Base-by-base conservation (phyloP, 257 asterid genomes). In the Fraxinus quadrangulata region DNA sequence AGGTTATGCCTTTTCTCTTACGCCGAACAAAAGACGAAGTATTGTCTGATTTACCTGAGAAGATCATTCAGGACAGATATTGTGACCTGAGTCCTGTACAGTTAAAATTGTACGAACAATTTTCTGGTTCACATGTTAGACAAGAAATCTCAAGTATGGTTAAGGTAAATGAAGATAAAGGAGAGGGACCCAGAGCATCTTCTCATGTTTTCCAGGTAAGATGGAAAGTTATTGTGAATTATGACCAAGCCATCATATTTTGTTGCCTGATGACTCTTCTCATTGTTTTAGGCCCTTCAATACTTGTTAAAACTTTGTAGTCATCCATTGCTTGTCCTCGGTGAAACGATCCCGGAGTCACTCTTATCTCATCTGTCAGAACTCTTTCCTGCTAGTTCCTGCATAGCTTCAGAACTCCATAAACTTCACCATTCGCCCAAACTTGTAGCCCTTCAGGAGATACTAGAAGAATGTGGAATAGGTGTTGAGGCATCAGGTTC, bases 1-100 rank as follows among this genome's bases (percentile, higher is more conserved):
- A 96, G 99, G 99, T 89, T 67, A 96, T 96, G 98, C 98, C 99
- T 73, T 96, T 96, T 86, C 97, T 96, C 77, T 89, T 96, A 74
- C 98, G 99, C 75, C 98, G 98, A 75, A 96, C 99, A 61, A 96
- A 96, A 87, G 95, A 84, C 77, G 97, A 96, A 90, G 99, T 96
- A 70, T 84, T 96, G 84, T 92, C 99, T 75, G 99, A 96, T 93
- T 87, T 96, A 73, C 99, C 98, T 0, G 98, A 90, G 86, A 96
- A 96, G 86, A 96, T 96, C 54, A 93, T 96, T 83, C 99, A 96
- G 90, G 99, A 96, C 83, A 90, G 99, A 86, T 96, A 88, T 86
- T 96, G 99, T 85, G 98, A 93, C 88, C 88, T 93, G 87, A 93
- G 99, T 81, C 97, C 96, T 73, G 81, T 96, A 63, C 99, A 96